Conservation (phyloP, 2,329 filamentous ascomycete genomes). For the Tolypocladium paradoxum region DNA sequence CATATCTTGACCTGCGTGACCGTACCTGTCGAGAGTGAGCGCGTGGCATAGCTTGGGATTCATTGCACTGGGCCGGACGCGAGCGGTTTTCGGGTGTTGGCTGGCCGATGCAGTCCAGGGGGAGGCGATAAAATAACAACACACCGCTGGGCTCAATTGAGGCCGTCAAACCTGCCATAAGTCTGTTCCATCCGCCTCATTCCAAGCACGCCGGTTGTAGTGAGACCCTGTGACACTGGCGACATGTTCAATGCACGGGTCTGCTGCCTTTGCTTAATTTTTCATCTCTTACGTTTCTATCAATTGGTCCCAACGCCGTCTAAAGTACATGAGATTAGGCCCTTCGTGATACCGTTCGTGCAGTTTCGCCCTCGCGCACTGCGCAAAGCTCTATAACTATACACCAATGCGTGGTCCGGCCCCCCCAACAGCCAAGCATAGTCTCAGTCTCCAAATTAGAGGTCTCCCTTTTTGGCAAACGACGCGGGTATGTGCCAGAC, state of each 20-base stretch:
- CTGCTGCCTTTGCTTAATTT: background rate
- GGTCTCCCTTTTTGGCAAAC: slow-evolving; percentile 10
- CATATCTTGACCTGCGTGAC: slow-evolving; percentile 3
- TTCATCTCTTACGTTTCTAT: background rate
- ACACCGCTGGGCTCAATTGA: background rate
- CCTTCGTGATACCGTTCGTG: slow-evolving; percentile 24
- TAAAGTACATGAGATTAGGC: slow-evolving; percentile 31
- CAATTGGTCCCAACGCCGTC: slow-evolving; percentile 20
- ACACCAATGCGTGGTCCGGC: slow-evolving; percentile 16
- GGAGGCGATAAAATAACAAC: background rate
- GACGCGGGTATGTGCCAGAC: slow-evolving; percentile 14
- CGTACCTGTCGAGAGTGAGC: slow-evolving; percentile 1
- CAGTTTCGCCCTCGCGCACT: slow-evolving; percentile 23
- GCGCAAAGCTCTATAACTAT: slow-evolving; percentile 27
- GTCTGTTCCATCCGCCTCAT: background rate
- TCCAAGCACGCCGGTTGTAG: background rate
- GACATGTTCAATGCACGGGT: background rate
- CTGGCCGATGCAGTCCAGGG: background rate
- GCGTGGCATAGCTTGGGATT: background rate
- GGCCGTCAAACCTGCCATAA: background rate
- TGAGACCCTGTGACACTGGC: background rate
- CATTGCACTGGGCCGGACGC: background rate
- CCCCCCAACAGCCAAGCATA: slow-evolving; percentile 18
- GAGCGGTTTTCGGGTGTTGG: background rate
- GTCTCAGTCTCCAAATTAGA: slow-evolving; percentile 6